A percentile compares a stretch with the other conserved stretches of the same genome.
Evolutionary conservation across 345 rosid species (phyloP).

Genomic region (Alliaria petiolata): DNA sequence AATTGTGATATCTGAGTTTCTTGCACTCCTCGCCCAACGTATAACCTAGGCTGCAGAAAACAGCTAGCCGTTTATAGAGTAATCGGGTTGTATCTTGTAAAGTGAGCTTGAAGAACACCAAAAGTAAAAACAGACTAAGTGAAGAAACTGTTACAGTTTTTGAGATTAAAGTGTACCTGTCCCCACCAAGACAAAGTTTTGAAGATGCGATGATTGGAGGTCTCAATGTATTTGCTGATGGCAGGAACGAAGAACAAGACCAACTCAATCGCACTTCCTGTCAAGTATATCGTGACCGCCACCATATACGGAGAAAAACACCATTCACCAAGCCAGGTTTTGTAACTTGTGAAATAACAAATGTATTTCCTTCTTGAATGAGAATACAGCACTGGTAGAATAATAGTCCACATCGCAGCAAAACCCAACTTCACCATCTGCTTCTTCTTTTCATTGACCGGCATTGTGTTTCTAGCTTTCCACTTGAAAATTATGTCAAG

Average conservation of each 20-base stretch:
- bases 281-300: conserved; percentile 65
- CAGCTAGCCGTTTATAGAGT: conserved; percentile 4
- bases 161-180: conserved; percentile 50
- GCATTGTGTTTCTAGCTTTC: conserved; percentile 73
- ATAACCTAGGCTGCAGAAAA: conserved; percentile 72
- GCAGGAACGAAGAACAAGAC: conserved; percentile 86
- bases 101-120: conserved; percentile 18
- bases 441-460: conserved; percentile 53
- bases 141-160: conserved; percentile 3
- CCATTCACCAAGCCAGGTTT: conserved; percentile 77
- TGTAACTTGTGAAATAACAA: conserved; percentile 59
- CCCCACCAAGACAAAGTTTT: conserved; percentile 69
- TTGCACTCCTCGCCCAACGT: conserved; percentile 91
- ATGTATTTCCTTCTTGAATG: conserved; percentile 72
- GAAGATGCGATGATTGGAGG: conserved; percentile 64
- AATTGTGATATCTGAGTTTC: conserved; percentile 84
- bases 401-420: conserved; percentile 74
- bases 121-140: no score
- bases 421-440: conserved; percentile 60
- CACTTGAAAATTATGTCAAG: conserved; percentile 82
- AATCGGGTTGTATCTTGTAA: not conserved
- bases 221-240: conserved; percentile 72
- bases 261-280: conserved; percentile 67
- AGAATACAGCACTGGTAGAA: conserved; percentile 74
- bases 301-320: conserved; percentile 89